Conservation (phyloP, 164 flowering plant genomes). For the Litsea cubeba region DNA sequence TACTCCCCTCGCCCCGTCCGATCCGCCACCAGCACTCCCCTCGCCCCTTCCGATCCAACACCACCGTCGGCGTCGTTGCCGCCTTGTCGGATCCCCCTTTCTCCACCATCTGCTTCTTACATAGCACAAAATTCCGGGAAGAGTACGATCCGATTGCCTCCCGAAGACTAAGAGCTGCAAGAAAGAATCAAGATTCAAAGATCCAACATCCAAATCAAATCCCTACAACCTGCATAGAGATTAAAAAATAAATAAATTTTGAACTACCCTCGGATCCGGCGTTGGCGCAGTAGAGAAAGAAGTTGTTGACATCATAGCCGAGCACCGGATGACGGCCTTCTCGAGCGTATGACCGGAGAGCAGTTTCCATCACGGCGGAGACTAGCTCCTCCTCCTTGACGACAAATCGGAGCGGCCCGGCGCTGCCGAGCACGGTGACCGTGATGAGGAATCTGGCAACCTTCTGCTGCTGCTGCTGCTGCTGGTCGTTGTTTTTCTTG, state of each 20-base stretch:
- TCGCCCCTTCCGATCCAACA: too few relatives aligned
- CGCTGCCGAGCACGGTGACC: conserved; percentile 55
- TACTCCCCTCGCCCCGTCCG: neutral
- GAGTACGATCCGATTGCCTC: neutral
- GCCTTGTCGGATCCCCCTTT: neutral
- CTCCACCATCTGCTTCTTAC: neutral
- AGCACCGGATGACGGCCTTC: conserved; percentile 66
- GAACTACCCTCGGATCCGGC: conserved; percentile 51
- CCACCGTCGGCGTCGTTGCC: neutral
- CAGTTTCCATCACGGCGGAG: conserved; percentile 47
- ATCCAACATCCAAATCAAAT: too few relatives aligned
- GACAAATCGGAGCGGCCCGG: conserved; percentile 59
- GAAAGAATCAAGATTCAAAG: neutral
- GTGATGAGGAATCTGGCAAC: conserved; percentile 40
- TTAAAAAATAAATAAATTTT: neutral
- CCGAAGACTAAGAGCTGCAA: conserved; percentile 2
- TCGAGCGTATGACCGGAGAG: conserved; percentile 58
- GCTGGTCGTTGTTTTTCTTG: conserved; percentile 24
- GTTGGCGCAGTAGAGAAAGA: conserved; percentile 56
- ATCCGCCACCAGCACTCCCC: neutral
- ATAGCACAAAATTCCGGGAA: conserved; percentile 2
- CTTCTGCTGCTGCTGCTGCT: conserved; percentile 9
- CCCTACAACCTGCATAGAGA: neutral
- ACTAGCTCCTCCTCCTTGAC: conserved; percentile 49
- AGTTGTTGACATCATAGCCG: conserved; percentile 45